Conservation (phyloP, 768 basidiomycete species). For the Mycena filopes region DNA sequence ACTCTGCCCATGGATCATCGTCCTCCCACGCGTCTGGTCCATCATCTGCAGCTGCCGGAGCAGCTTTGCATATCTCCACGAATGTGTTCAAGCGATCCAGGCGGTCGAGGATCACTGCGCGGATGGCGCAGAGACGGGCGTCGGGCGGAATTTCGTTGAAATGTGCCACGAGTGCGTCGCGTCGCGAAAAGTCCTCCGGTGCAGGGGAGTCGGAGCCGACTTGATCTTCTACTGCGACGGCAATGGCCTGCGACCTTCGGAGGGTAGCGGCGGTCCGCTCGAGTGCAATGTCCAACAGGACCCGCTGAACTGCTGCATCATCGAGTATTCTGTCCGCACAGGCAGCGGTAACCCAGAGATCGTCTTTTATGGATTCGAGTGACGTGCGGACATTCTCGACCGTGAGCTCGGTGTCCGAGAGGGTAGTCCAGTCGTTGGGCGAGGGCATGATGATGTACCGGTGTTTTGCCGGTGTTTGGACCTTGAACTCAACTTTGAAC, state of each 20-base stretch:
- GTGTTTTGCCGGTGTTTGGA: too few species aligned
- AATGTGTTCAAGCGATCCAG: conserved; percentile 81
- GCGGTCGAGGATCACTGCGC: conserved; percentile 73
- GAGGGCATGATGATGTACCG: conserved; percentile 58
- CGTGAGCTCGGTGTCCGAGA: conserved; percentile 69
- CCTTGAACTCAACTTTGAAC: not conserved
- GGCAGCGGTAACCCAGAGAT: conserved; percentile 84
- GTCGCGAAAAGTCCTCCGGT: conserved; percentile 5
- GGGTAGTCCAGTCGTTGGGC: conserved; percentile 61
- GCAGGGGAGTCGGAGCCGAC: conserved; percentile 19
- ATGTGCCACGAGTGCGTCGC: conserved; percentile 56
- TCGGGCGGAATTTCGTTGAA: conserved; percentile 69
- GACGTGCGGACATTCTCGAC: conserved; percentile 55
- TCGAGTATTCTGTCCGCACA: conserved; percentile 76
- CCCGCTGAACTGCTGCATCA: conserved; percentile 62
- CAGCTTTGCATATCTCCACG: conserved; percentile 63
- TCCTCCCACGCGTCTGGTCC: conserved; percentile 78
- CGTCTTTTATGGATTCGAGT: conserved; percentile 66
- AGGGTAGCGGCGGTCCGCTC: conserved; percentile 63
- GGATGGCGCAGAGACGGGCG: conserved; percentile 72
- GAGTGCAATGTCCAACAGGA: conserved; percentile 72
- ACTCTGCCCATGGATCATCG: conserved; percentile 82
- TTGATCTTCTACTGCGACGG: conserved; percentile 38
- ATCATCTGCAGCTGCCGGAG: conserved; percentile 49
- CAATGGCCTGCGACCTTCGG: conserved; percentile 55